These are phyloP conservation scores for Phytopythium mirpurense DNA, from an alignment of 352 stramenopile genomes.

Conservation along the genomic window DNA sequence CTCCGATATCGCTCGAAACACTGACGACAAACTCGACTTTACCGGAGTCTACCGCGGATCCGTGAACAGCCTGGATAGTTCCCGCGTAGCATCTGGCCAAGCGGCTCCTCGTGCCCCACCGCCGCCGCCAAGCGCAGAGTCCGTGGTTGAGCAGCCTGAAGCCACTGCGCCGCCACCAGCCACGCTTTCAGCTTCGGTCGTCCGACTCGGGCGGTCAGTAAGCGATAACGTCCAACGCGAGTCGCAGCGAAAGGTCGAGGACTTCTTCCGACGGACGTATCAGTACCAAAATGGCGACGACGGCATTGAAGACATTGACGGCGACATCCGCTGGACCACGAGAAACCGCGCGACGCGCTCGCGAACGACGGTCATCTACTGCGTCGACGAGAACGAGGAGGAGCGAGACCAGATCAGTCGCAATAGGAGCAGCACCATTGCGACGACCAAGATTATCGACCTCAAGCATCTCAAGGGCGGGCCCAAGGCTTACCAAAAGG, in stretches of 20 bases:
- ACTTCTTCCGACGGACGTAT: conserved; percentile 42
- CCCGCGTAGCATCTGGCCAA: not conserved
- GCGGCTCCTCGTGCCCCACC: not conserved
- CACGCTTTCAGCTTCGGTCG: not conserved
- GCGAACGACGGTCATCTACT: conserved; percentile 27
- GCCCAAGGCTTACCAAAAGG: not conserved
- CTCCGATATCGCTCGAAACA: conserved; percentile 7
- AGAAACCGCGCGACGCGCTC: conserved; percentile 17
- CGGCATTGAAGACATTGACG: conserved; percentile 15
- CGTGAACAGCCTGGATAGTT: conserved; percentile 18
- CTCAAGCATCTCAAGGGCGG: conserved; percentile 17
- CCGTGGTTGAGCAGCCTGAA: not conserved
- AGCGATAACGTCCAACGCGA: conserved; percentile 36
- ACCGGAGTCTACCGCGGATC: conserved; percentile 45
- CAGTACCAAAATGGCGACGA: conserved; percentile 19
- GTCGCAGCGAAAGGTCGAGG: conserved; percentile 38
- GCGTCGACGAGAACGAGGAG: conserved; percentile 15
- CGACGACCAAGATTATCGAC: conserved; percentile 25
- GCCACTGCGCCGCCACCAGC: not conserved
- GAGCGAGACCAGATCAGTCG: conserved; percentile 3
- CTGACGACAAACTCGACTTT: conserved; percentile 39
- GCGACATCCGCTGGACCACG: conserved; percentile 11
- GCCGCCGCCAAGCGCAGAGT: not conserved
- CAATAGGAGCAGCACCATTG: conserved; percentile 9
- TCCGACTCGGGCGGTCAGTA: conserved; percentile 16